Conservation (phyloP, 306 rosid species). For the Quercus suber region DNA sequence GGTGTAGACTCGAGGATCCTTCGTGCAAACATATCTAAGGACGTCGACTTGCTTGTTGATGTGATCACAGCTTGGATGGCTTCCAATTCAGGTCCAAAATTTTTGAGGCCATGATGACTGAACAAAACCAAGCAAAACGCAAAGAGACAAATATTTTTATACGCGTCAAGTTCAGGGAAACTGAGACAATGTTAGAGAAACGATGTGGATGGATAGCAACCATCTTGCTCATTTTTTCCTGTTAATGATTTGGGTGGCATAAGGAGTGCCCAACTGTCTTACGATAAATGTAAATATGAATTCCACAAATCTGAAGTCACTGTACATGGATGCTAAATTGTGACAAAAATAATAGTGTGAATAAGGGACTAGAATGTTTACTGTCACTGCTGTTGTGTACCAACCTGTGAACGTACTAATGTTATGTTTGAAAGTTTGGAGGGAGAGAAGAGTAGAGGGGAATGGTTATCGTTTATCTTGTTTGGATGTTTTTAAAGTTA, state of each 20-base stretch:
- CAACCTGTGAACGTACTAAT: background rate
- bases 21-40: conserved; percentile 68
- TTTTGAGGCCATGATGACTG: conserved; percentile 41
- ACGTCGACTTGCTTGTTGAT: conserved; percentile 72
- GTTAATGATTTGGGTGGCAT: background rate
- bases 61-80: conserved; percentile 76
- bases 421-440: too few relatives aligned
- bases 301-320: background rate
- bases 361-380: too few relatives aligned
- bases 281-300: background rate
- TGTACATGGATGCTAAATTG: background rate
- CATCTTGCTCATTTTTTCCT: background rate
- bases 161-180: background rate
- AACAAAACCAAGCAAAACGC: background rate
- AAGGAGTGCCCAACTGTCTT: background rate
- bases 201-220: background rate
- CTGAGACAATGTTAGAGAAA: background rate
- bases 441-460: too few relatives aligned
- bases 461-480: fast-evolving
- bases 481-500: too few relatives aligned
- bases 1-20: conserved; percentile 70
- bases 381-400: background rate
- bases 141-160: background rate
- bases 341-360: background rate
- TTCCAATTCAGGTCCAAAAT: conserved; percentile 67